These are phyloP conservation scores for Magnaporthiopsis rhizophila DNA, from an alignment of 2,329 filamentous ascomycete genomes.

Conservation along the genomic window DNA sequence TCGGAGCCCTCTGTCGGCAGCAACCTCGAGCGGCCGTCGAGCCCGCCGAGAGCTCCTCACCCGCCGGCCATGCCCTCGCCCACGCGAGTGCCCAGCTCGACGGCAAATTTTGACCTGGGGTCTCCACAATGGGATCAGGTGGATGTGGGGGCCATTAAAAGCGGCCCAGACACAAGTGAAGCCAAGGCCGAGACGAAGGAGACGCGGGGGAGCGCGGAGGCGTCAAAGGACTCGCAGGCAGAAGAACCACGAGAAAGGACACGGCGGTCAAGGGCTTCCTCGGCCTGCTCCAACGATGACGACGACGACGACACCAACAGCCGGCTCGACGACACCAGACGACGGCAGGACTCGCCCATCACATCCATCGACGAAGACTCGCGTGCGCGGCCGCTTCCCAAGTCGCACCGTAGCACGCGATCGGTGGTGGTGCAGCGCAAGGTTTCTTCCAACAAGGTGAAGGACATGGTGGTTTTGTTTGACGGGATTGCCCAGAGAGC, in stretches of 20 bases:
- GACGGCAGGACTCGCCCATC: constrained; percentile 33
- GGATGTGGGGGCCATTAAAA: background rate
- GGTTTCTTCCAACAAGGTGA: constrained; percentile 33
- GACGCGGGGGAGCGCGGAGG: background rate
- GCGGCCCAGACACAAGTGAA: too few relatives aligned
- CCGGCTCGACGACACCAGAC: too few relatives aligned
- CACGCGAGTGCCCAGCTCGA: background rate
- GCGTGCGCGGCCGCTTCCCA: constrained; percentile 15
- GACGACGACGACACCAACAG: constrained; percentile 18
- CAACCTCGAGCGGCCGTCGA: background rate
- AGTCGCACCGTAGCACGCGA: constrained; percentile 23
- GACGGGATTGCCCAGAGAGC: constrained; percentile 26
- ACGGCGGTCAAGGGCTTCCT: constrained; percentile 13
- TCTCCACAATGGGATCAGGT: background rate
- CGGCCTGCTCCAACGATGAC: constrained; percentile 19
- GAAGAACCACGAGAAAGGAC: background rate
- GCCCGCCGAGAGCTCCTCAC: constrained; percentile 1
- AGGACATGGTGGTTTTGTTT: constrained; percentile 41
- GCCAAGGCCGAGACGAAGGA: background rate
- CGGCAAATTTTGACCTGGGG: background rate
- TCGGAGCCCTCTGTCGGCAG: background rate
- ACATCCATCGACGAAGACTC: constrained; percentile 36
- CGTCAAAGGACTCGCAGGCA: background rate
- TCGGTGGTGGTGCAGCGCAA: constrained; percentile 19
- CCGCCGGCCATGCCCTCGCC: background rate